phyloP scores from a whole-genome alignment of 2,329 filamentous ascomycete species.

The Anthostomella pinea region DNA sequence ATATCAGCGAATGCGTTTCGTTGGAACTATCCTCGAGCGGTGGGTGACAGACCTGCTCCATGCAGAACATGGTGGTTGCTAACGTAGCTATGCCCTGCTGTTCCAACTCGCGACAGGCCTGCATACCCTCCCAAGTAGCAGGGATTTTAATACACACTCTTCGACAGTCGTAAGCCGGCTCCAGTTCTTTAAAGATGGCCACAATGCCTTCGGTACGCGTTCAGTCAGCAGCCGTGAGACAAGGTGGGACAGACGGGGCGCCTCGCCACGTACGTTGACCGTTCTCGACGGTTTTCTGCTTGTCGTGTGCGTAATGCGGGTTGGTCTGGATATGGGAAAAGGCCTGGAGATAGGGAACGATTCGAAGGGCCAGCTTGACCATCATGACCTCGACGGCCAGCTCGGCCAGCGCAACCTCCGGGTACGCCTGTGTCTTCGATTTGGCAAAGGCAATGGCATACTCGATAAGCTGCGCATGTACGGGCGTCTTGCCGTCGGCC shows the following conservation, averaged over 20 bases:
- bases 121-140: slow-evolving; percentile 60
- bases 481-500: slow-evolving; percentile 31
- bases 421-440: slow-evolving; percentile 30
- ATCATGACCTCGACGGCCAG: slow-evolving; percentile 57
- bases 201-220: slow-evolving; percentile 54
- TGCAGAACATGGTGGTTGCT: slow-evolving; percentile 61
- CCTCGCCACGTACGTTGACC: slow-evolving; percentile 47
- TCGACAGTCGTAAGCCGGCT: slow-evolving; percentile 41
- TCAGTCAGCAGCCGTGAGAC: neutral
- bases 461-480: slow-evolving; percentile 37
- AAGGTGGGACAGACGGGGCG: too few relatives aligned
- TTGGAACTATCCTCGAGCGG: neutral
- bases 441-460: slow-evolving; percentile 35
- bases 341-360: slow-evolving; percentile 48
- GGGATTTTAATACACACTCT: slow-evolving; percentile 63
- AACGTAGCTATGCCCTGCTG: slow-evolving; percentile 53
- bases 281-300: slow-evolving; percentile 46
- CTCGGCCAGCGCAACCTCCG: slow-evolving; percentile 39
- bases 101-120: slow-evolving; percentile 56
- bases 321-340: slow-evolving; percentile 60
- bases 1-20: neutral
- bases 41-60: slow-evolving; percentile 43
- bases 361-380: slow-evolving; percentile 51
- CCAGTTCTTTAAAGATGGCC: slow-evolving; percentile 43
- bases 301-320: slow-evolving; percentile 51